Evolutionary conservation across 2,329 filamentous ascomycete species (phyloP), one percentile per base, ranked within the genome.

Genomic region (Pseudocercospora cruenta): DNA sequence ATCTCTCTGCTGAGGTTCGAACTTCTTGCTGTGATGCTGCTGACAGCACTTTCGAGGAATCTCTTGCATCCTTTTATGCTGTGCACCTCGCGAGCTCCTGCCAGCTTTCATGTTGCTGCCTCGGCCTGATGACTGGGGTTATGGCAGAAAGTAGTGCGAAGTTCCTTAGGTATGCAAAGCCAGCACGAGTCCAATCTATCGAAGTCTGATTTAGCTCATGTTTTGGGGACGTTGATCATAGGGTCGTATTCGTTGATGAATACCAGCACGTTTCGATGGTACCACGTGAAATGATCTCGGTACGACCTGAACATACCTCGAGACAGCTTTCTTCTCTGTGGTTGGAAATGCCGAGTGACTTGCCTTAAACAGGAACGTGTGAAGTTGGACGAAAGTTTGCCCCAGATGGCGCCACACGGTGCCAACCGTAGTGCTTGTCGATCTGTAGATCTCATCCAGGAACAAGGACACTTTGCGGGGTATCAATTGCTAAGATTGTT

Each of bases 391-490:
- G 26, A 57, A 57, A 57, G 53, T 36, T 57, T 36, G 53, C 53
- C 53, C 53, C 53, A 24, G 26, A 57, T 36, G 53, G 53, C 53
- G 53, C 49, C 49, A 53, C 53, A 57, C 31, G 53, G 53, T 57
- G 53, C 53, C 53, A 21, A 57, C 14, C 53, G 53, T 57, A 57
- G 53, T 33, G 53, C 24, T 36, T 36, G 53, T 31, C 26, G 53
- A 57, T 57, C 53, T 57, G 53, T 36, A 16, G 53, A 57, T 57
- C 53, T 33, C 26, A 31, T 28, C 53, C 28, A 22, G 31, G 31
- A 16, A 26, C 22, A 26, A 22, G 49, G 8, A 9, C 10, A 31
- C 53, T 14, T 12, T 36, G 33, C 33, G 33, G 33, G 12, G 33
- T 12, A 36, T 36, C 10, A 14, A 36, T 8, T 36, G 33, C 33